Evolutionary conservation across 148 eudicot genomes (phyloP), one percentile per base, ranked within the genome.

Genomic region (Rhododendron simsii): DNA sequence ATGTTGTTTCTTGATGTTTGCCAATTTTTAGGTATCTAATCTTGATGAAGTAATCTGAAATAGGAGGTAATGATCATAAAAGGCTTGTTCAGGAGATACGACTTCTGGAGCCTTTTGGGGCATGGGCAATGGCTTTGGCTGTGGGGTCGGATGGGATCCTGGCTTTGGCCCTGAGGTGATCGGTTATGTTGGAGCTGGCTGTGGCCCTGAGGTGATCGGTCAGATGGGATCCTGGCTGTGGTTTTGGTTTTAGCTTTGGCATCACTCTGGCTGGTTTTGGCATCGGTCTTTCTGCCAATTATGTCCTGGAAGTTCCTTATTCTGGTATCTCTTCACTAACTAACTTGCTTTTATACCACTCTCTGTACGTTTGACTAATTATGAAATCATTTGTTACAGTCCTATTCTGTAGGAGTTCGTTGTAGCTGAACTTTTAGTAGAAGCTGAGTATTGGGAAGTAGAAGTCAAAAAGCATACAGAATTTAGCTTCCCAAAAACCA

Each of bases 111-210:
- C 98, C 82, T 93, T 97, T 92, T 97, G 98, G 99, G 99, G 99
- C 51, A 93, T 97, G 90, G 98, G 99, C 47, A 35, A 95, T 78
- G 99, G 99, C 80, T 41, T 97, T 78, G 98, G 99, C 47, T 97
- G 99, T 85, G 99, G 99, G 59, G 94, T 97, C 78, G 99, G 99
- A 50, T 97, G 99, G 99, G 99, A 98, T 55, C 98, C 98, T 81
- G 99, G 99, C 48, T 97, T 97, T 88, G 99, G 99, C 47, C 99
- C 98, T 84, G 99, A 97, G 90, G 98, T 93, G 53, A 86, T 97
- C 80, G 98, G 98, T 85, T 95, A 95, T 89, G 98, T 97, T 83
- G 99, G 99, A 83, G 94, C 98, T 84, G 35, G 35, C 35, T 35
- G 35, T 35, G 99, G 99, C 47, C 98, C 98, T 85, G 99, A 97